These are phyloP conservation scores for Scheffersomyces titani DNA, from an alignment of 1,139 yeast species.

Conservation along the genomic window DNA sequence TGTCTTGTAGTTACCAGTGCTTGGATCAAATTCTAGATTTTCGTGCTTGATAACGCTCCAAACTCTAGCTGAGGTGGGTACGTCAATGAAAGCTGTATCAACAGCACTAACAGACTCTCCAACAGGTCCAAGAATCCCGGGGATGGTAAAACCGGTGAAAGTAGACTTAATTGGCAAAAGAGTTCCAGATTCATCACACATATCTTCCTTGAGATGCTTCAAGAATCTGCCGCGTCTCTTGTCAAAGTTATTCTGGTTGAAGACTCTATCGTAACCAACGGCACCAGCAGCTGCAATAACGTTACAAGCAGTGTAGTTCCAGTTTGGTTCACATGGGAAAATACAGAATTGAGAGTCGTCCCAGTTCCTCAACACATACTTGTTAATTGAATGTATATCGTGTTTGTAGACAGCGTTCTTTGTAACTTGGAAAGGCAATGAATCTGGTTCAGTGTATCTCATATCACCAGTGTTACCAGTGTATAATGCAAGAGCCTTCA, in stretches of 20 bases:
- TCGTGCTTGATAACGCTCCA: not conserved
- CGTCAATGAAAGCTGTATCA: conserved; percentile 5
- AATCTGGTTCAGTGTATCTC: conserved; percentile 4
- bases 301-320: conserved; percentile 7
- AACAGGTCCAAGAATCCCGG: conserved; percentile 6
- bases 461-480: conserved; percentile 3
- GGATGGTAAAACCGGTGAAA: conserved; percentile 7
- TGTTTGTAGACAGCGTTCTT: conserved; percentile 4
- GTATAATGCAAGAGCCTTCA: conserved; percentile 4
- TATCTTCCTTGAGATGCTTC: conserved; percentile 5
- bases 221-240: conserved; percentile 3
- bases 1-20: conserved; percentile 3
- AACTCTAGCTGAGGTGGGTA: not conserved
- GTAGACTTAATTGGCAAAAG: conserved; percentile 7
- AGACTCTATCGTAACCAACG: conserved; percentile 4
- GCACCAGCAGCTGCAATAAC: conserved; percentile 6
- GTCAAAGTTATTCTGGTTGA: conserved; percentile 6
- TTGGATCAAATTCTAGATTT: conserved; percentile 1
- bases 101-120: conserved; percentile 5
- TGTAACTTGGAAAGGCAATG: conserved; percentile 3
- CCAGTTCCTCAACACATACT: conserved; percentile 5
- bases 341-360: conserved; percentile 2
- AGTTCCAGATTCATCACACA: conserved; percentile 7
- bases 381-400: conserved; percentile 6
- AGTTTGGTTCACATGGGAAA: conserved; percentile 2